Evolutionary conservation across 129 eudicot genomes (phyloP).

Genomic region (Lactuca sativa): DNA sequence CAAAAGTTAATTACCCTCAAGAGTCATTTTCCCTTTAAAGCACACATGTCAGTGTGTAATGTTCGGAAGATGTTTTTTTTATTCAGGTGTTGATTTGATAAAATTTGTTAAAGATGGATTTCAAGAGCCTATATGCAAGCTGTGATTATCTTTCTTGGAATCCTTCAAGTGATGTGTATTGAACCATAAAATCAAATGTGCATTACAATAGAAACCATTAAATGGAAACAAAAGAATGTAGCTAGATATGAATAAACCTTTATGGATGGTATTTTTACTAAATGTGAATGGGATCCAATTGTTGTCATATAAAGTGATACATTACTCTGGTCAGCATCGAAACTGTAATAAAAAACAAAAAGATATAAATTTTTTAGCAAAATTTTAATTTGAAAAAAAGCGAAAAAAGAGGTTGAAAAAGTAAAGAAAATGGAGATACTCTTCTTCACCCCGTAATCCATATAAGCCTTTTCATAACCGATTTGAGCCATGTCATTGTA

Average conservation of each 20-base stretch:
- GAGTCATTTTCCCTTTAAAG: too few species aligned
- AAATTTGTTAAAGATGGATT: too few species aligned
- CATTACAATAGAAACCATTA: too few species aligned
- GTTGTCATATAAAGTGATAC: conserved; percentile 81
- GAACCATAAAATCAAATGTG: too few species aligned
- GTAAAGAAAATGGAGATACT: neutral
- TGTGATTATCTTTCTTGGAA: too few species aligned
- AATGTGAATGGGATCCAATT: conserved; percentile 65
- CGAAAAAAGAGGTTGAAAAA: neutral
- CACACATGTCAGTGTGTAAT: too few species aligned
- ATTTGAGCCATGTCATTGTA: conserved; percentile 51
- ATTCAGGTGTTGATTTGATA: too few species aligned
- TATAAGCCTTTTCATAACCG: conserved; percentile 69
- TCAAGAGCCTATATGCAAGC: too few species aligned
- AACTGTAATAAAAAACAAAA: conserved; percentile 45
- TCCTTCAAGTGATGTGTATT: too few species aligned
- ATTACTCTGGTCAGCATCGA: conserved; percentile 64
- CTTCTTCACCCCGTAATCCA: conserved; percentile 57
- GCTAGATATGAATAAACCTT: conserved; percentile 38
- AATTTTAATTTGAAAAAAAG: neutral
- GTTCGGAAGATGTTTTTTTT: too few species aligned
- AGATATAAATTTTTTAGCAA: conserved; percentile 3
- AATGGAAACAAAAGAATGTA: too few species aligned
- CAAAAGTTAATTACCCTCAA: too few species aligned
- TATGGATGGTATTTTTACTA: neutral